Evolutionary conservation across 805 yeast species (phyloP).

Genomic region (Martiniozyma abietophila): DNA sequence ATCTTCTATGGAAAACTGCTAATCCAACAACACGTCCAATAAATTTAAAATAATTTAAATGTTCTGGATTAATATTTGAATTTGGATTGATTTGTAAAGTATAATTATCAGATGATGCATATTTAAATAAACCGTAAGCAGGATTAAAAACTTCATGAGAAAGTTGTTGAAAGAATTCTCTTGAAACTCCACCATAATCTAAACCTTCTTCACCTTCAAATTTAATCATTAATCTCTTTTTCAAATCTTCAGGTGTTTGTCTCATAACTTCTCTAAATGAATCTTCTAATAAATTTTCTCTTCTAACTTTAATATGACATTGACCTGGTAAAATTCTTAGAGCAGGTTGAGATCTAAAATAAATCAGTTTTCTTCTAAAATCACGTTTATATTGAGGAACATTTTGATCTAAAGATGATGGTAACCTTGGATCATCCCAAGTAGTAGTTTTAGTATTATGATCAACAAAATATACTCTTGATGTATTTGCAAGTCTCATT

Average conservation of each 20-base stretch:
- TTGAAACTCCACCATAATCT: slow-evolving; percentile 98
- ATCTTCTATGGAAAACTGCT: slow-evolving; percentile 97
- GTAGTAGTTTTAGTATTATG: slow-evolving; percentile 99
- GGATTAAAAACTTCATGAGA: slow-evolving; percentile 99
- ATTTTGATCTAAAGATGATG: slow-evolving; percentile 93
- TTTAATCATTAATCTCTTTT: slow-evolving; percentile 95
- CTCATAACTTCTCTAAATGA: slow-evolving; percentile 98
- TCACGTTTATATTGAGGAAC: slow-evolving; percentile 99
- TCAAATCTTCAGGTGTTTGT: slow-evolving; percentile 96
- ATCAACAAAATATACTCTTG: slow-evolving; percentile 96
- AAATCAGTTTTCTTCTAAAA: slow-evolving; percentile 93
- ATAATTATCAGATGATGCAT: slow-evolving; percentile 96
- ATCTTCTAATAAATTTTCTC: slow-evolving; percentile 95
- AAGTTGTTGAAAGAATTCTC: slow-evolving; percentile 93
- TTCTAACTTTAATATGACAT: slow-evolving; percentile 94
- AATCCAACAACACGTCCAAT: slow-evolving; percentile 97
- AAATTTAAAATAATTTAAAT: slow-evolving; percentile 93
- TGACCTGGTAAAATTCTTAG: slow-evolving; percentile 95
- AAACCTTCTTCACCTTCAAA: slow-evolving; percentile 99
- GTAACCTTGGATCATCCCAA: slow-evolving; percentile 99
- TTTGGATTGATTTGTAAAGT: slow-evolving; percentile 97
- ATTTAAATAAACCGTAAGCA: slow-evolving; percentile 92
- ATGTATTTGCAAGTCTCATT: slow-evolving; percentile 97
- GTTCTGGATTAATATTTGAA: slow-evolving; percentile 95
- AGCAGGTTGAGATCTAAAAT: slow-evolving; percentile 98